Base-by-base conservation (phyloP, 768 basidiomycete species). In the Boletus rufocinnamomeus region DNA sequence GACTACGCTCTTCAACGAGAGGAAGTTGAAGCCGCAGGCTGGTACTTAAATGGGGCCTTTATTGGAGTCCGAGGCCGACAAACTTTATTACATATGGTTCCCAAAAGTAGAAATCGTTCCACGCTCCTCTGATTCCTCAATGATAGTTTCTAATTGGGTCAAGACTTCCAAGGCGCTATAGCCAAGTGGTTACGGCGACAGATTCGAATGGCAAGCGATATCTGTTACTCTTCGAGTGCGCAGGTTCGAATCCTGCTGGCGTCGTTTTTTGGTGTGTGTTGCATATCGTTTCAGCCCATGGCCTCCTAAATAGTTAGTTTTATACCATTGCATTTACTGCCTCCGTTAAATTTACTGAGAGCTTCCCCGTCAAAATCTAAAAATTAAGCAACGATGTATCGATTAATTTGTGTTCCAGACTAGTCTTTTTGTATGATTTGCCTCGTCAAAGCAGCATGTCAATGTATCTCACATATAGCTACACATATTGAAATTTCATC, bases 131-230 rank as follows among this genome's bases (percentile, higher is more conserved):
- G 16, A n/a, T n/a, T n/a, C n/a, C n/a, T n/a, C n/a, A 37, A 37
- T 37, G 6, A 17, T 7, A 6, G 35, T 37, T 37, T 37, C 1
- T 35, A 35, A 35, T 6, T 35, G 34, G 14, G 14, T 6, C 19
- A 19, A 7, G 10, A 38, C 10, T 2, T 0, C 0, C 1, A 52
- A 40, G 75, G 74, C 75, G 78, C 83, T 83, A 85, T 84, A 84
- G 83, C 84, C 83, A 83, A 85, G 84, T 85, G 84, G 84, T 86
- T 86, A 86, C 82, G 83, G 84, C 84, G 84, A 84, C 79, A 84
- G 83, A 85, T 84, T 85, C 79, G 82, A 83, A 83, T 60, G 34
- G 16, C 1, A 45, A 4, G 56, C 60, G 68, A 66, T 53, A 72
- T 73, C 72, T 73, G 73, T 73, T 73, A 70, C 72, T 73, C 73